These are phyloP conservation scores for Salix purpurea DNA, from an alignment of 345 rosid genomes.

Conservation along the genomic window DNA sequence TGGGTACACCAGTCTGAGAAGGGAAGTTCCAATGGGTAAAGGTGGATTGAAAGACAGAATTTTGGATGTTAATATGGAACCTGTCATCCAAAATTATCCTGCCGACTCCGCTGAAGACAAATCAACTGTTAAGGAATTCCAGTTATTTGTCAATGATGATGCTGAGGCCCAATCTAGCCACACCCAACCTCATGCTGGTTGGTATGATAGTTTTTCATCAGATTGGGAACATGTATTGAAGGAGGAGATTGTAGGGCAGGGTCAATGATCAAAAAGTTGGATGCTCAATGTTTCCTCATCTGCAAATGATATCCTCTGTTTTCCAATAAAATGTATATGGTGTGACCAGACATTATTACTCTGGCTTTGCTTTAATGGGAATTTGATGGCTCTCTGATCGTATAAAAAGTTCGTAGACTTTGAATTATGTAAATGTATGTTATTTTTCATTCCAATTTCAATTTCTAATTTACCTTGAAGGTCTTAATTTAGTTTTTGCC, in stretches of 20 bases:
- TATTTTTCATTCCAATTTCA: background rate
- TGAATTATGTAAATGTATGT: background rate
- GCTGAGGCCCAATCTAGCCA: constrained; percentile 2
- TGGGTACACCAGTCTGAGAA: constrained; percentile 14
- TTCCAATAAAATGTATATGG: background rate
- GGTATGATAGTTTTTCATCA: constrained; percentile 44
- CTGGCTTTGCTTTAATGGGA: background rate
- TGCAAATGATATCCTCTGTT: background rate
- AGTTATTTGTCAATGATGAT: constrained; percentile 18
- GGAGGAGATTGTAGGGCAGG: constrained; percentile 43
- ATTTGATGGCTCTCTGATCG: background rate
- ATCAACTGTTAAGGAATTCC: constrained; percentile 18
- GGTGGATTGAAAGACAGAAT: constrained; percentile 9
- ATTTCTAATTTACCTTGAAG: background rate
- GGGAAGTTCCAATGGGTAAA: background rate
- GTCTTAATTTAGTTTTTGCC: background rate
- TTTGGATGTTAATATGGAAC: constrained; percentile 6
- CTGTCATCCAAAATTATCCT: background rate
- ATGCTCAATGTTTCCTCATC: background rate
- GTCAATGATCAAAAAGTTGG: constrained; percentile 15
- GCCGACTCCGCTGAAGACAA: constrained; percentile 5
- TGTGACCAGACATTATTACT: background rate
- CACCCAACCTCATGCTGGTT: constrained; percentile 14
- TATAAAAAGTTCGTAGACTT: background rate
- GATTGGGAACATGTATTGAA: constrained; percentile 77